Percentiles rank a stretch among this genome's conserved stretches.
These are phyloP conservation scores for Penicillium sp. DNA, from an alignment of 2,329 filamentous ascomycete species.

Conservation along the genomic window DNA sequence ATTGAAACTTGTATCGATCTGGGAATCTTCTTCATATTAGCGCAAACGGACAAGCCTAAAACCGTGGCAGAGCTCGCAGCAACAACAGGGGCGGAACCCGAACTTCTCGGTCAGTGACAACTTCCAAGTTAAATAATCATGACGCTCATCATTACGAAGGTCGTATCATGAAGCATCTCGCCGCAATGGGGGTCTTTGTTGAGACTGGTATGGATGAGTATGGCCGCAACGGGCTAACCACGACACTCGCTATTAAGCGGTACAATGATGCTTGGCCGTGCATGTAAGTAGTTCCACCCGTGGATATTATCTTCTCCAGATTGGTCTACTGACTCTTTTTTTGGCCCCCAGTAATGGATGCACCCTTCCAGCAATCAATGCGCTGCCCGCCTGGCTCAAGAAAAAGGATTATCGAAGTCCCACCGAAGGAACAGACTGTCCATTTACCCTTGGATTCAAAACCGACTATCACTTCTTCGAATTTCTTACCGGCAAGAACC, in stretches of 20 bases:
- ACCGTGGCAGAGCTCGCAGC: slow-evolving; percentile 19
- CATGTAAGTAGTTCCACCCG: slow-evolving; percentile 10
- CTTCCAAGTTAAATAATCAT: too few relatives aligned
- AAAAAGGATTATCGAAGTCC: slow-evolving; percentile 11
- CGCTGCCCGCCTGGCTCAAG: slow-evolving; percentile 11
- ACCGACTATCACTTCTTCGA: slow-evolving; percentile 10
- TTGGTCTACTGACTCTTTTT: background rate
- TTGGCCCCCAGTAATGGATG: slow-evolving; percentile 1
- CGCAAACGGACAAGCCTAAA: slow-evolving; percentile 10
- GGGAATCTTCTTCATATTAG: slow-evolving; percentile 15
- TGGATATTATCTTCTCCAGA: too few relatives aligned
- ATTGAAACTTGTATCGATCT: slow-evolving; percentile 22
- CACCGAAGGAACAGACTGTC: slow-evolving; percentile 9
- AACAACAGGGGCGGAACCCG: slow-evolving; percentile 8
- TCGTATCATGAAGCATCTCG: slow-evolving; percentile 22
- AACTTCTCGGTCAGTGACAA: slow-evolving; percentile 14
- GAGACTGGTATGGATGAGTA: slow-evolving; percentile 20
- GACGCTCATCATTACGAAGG: background rate
- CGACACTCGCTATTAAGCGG: slow-evolving; percentile 9
- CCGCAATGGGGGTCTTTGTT: slow-evolving; percentile 16
- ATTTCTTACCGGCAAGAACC: slow-evolving; percentile 8
- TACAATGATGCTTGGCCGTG: slow-evolving; percentile 19
- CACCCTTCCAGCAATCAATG: slow-evolving; percentile 4
- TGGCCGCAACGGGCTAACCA: slow-evolving; percentile 15
- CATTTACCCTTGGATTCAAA: slow-evolving; percentile 7